These are phyloP conservation scores for Boletus sp. DNA, from an alignment of 768 basidiomycete genomes.

Conservation along the genomic window DNA sequence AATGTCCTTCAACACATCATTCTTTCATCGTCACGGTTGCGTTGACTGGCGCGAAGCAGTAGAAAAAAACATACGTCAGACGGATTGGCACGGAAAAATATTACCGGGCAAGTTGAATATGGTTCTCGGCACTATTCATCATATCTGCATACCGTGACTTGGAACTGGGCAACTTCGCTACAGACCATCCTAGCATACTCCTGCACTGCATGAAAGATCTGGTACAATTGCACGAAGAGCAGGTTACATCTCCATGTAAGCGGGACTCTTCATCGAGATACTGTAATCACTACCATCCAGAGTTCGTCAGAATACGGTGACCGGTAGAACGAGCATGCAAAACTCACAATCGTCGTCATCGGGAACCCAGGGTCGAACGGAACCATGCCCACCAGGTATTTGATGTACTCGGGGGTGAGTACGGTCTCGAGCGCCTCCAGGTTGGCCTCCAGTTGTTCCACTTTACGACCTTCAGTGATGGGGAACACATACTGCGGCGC, in stretches of 20 bases:
- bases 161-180: too few relatives aligned
- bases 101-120: too few relatives aligned
- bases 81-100: too few relatives aligned
- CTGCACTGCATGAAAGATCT: not conserved
- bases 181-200: too few relatives aligned
- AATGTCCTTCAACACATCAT: too few relatives aligned
- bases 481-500: not conserved
- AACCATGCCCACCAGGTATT: not conserved
- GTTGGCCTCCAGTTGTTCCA: not conserved
- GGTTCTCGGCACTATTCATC: too few relatives aligned
- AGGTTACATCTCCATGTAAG: constrained; percentile 24
- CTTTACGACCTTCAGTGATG: not conserved
- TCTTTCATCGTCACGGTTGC: too few relatives aligned
- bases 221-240: constrained; percentile 1
- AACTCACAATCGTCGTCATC: not conserved
- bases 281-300: constrained; percentile 17
- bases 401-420: not conserved
- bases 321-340: not conserved
- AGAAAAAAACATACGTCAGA: too few relatives aligned
- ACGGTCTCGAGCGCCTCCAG: not conserved
- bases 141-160: too few relatives aligned
- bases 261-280: constrained; percentile 8
- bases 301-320: not conserved
- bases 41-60: too few relatives aligned
- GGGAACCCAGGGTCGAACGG: not conserved